These are phyloP conservation scores for Leptographium wingfieldii DNA, from an alignment of 2,329 filamentous ascomycete genomes.

Conservation along the genomic window DNA sequence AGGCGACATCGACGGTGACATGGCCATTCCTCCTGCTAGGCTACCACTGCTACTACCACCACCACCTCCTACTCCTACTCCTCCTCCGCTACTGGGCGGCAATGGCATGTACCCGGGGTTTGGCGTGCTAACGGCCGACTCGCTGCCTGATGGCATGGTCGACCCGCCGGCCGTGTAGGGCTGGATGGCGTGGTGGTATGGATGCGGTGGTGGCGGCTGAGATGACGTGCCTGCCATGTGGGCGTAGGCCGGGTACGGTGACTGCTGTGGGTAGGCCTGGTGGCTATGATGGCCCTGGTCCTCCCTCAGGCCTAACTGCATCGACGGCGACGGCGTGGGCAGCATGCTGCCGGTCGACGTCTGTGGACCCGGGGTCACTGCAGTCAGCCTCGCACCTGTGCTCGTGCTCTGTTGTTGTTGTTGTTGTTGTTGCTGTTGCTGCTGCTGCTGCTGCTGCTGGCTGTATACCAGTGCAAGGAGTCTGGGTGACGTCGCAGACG, in stretches of 20 bases:
- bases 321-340: neutral
- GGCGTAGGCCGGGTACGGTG: neutral
- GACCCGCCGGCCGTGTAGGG: constrained; percentile 38
- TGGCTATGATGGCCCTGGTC: neutral
- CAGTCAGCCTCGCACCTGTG: constrained; percentile 35
- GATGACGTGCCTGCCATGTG: neutral
- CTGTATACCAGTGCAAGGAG: constrained; percentile 23
- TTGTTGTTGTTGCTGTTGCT: neutral
- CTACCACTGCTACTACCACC: neutral
- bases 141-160: constrained; percentile 42
- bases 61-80: neutral
- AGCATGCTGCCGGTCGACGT: constrained; percentile 30
- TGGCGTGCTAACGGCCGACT: constrained; percentile 44
- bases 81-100: neutral
- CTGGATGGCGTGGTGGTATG: constrained; percentile 15
- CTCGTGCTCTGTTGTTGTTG: constrained; percentile 24
- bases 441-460: constrained; percentile 16
- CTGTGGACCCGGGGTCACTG: constrained; percentile 32
- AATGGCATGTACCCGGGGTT: constrained; percentile 25
- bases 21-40: neutral
- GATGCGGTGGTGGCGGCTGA: neutral
- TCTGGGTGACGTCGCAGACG: constrained; percentile 47
- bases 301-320: neutral
- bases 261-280: neutral
- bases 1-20: neutral